Conservation (phyloP, 1,284 basidiomycete species). For the Moesziomyces parantarcticus region DNA sequence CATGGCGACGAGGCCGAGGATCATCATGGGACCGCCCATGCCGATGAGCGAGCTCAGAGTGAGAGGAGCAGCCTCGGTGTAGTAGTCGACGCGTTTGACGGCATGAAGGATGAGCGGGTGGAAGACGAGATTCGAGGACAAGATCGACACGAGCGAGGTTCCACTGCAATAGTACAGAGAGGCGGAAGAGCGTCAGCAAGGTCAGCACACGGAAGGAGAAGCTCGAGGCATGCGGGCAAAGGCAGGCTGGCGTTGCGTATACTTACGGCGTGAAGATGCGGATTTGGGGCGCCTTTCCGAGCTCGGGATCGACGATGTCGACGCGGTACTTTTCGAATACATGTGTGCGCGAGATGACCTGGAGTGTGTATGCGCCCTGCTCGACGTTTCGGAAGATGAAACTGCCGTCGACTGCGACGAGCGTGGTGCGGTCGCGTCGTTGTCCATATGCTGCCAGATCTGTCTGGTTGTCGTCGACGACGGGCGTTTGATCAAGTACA, state of each 20-base stretch:
- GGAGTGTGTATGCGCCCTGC: conserved; percentile 45
- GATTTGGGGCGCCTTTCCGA: conserved; percentile 37
- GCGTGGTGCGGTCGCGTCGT: conserved; percentile 35
- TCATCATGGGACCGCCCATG: conserved; percentile 49
- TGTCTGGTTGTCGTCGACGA: not conserved
- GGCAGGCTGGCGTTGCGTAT: not conserved
- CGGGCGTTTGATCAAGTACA: not conserved
- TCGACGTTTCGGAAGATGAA: conserved; percentile 50
- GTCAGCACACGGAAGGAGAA: not conserved
- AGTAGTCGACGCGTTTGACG: conserved; percentile 39
- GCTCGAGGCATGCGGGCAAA: not conserved
- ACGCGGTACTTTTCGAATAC: conserved; percentile 45
- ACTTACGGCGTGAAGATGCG: conserved; percentile 47
- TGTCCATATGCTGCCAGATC: conserved; percentile 28
- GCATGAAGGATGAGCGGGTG: conserved; percentile 47
- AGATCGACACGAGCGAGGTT: conserved; percentile 34
- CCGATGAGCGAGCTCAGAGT: conserved; percentile 39
- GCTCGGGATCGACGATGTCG: conserved; percentile 28
- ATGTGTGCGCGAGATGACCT: conserved; percentile 36
- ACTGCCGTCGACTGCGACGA: conserved; percentile 42
- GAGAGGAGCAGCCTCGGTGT: conserved; percentile 40
- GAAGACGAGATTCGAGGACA: conserved; percentile 27
- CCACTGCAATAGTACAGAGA: conserved; percentile 14
- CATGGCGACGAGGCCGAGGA: conserved; percentile 39
- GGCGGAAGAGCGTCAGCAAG: not conserved